Percentiles rank a stretch among this genome's conserved stretches.
Conservation (phyloP, 164 flowering plant genomes). For the Stephania japonica region DNA sequence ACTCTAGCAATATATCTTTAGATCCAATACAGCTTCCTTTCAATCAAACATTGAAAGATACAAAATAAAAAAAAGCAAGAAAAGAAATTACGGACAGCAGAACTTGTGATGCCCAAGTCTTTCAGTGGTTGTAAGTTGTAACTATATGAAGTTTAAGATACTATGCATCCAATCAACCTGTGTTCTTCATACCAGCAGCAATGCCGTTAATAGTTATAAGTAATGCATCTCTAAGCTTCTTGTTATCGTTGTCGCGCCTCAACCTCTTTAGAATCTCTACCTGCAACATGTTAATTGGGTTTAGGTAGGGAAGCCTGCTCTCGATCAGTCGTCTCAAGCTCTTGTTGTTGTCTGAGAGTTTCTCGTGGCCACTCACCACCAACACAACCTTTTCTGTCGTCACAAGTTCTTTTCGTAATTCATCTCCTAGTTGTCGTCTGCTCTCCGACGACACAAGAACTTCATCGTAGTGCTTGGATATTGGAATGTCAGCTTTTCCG, state of each 20-base stretch:
- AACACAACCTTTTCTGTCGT: constrained; percentile 63
- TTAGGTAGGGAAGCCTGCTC: constrained; percentile 75
- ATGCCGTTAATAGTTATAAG: constrained; percentile 92
- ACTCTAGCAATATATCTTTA: background rate
- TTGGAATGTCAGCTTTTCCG: constrained; percentile 74
- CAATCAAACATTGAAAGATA: background rate
- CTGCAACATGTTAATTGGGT: constrained; percentile 82
- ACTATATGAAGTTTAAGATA: background rate
- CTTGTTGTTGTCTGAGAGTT: constrained; percentile 58
- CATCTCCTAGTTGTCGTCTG: constrained; percentile 58
- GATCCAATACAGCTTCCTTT: background rate
- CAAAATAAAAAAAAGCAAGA: no score
- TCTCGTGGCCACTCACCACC: constrained; percentile 71
- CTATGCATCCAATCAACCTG: constrained; percentile 50
- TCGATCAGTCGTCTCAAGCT: constrained; percentile 76
- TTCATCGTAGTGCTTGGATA: constrained; percentile 82
- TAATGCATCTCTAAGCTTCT: constrained; percentile 78
- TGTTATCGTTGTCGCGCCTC: constrained; percentile 66
- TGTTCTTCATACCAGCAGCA: constrained; percentile 98
- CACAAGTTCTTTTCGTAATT: constrained; percentile 59
- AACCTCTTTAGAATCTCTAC: constrained; percentile 79
- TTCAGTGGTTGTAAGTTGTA: no score
- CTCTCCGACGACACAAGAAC: constrained; percentile 71
- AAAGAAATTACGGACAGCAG: background rate
- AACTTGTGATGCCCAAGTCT: background rate